A percentile compares a stretch with the other conserved stretches of the same genome.
phyloP scores from a whole-genome alignment of 106 monocot species.

The Acorus gramineus region DNA sequence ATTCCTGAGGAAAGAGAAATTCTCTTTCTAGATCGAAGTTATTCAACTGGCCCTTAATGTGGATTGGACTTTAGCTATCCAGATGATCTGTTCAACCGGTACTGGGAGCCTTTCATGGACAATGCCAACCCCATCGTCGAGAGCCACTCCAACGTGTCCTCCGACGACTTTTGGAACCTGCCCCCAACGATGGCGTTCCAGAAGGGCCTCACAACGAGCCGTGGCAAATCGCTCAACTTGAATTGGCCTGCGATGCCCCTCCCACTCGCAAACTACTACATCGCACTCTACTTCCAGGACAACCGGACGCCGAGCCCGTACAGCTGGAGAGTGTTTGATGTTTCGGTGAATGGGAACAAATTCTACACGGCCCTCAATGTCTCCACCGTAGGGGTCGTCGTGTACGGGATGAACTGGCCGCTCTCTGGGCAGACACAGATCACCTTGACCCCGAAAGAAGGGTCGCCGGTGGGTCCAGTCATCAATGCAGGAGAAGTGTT shows the following conservation, averaged over 20 bases:
- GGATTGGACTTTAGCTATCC: slow-evolving; percentile 43
- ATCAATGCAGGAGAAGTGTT: slow-evolving; percentile 67
- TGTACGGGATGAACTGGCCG: slow-evolving; percentile 54
- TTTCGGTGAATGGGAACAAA: slow-evolving; percentile 38
- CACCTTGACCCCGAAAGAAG: slow-evolving; percentile 33
- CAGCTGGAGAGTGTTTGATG: slow-evolving; percentile 80
- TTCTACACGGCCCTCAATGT: slow-evolving; percentile 65
- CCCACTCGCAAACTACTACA: slow-evolving; percentile 55
- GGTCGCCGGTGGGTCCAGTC: slow-evolving; percentile 71
- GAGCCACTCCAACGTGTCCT: slow-evolving; percentile 35
- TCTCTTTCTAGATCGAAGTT: too few species aligned
- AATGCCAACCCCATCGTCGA: slow-evolving; percentile 23
- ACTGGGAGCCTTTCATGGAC: slow-evolving; percentile 62
- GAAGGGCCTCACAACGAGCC: slow-evolving; percentile 48
- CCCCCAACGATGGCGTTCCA: slow-evolving; percentile 46
- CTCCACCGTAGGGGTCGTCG: slow-evolving; percentile 54
- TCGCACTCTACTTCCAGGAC: slow-evolving; percentile 92
- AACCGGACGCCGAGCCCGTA: slow-evolving; percentile 53
- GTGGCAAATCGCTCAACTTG: slow-evolving; percentile 42
- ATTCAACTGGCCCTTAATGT: too few species aligned
- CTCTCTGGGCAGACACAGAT: slow-evolving; percentile 59
- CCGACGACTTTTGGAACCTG: slow-evolving; percentile 68
- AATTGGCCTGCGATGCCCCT: slow-evolving; percentile 57
- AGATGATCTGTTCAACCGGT: slow-evolving; percentile 84
- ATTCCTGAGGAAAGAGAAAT: too few species aligned